Evolutionary conservation across 257 asterid species (phyloP).

Genomic region (Lithospermum erythrorhizon): DNA sequence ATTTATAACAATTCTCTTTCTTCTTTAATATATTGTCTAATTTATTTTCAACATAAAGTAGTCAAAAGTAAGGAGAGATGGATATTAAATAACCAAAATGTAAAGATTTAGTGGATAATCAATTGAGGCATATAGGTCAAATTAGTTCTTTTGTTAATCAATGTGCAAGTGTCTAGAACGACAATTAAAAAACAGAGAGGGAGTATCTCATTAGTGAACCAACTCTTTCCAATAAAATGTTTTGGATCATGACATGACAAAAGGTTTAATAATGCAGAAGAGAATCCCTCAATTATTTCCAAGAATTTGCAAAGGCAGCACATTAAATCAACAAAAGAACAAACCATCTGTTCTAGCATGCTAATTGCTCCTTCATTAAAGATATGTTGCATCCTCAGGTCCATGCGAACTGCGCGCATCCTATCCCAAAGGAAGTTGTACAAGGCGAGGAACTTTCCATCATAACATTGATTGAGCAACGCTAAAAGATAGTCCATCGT

Average conservation of each 20-base stretch:
- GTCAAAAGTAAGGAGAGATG: too few species aligned
- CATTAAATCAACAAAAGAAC: conserved; percentile 5
- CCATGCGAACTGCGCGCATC: conserved; percentile 98
- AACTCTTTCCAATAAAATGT: not conserved
- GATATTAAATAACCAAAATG: too few species aligned
- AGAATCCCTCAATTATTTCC: not conserved
- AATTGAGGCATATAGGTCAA: too few species aligned
- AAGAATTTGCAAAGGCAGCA: too few species aligned
- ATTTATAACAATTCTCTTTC: too few species aligned
- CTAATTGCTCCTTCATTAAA: conserved; percentile 66
- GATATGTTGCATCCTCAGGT: conserved; percentile 98
- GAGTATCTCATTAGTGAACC: not conserved
- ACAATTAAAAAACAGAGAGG: too few species aligned
- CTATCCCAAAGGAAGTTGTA: conserved; percentile 99
- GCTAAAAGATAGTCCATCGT: conserved; percentile 77
- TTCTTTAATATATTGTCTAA: too few species aligned
- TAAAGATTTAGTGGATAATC: too few species aligned
- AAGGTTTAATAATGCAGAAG: not conserved
- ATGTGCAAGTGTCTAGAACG: too few species aligned
- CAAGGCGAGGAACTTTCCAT: conserved; percentile 69
- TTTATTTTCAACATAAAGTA: too few species aligned
- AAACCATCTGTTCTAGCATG: conserved; percentile 98
- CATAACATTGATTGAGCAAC: conserved; percentile 70
- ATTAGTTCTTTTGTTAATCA: too few species aligned
- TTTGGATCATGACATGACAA: not conserved